phyloP scores from a whole-genome alignment of 352 stramenopile species.

The Phytophthora lateralis region DNA sequence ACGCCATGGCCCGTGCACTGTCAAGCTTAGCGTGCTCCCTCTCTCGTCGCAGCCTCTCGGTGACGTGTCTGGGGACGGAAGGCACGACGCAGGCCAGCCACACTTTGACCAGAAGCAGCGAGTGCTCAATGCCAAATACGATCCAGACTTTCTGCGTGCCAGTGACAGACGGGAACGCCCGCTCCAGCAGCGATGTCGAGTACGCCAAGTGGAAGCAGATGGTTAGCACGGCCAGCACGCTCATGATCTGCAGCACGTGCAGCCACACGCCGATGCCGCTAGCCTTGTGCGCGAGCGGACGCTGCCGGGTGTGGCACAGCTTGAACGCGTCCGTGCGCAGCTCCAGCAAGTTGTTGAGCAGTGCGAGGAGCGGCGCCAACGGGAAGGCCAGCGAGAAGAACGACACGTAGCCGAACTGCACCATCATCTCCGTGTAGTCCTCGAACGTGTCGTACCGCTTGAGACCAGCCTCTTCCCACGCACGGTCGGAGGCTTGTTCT shows the following conservation, averaged over 20 bases:
- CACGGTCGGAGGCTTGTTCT: slow-evolving; percentile 77
- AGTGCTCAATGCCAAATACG: slow-evolving; percentile 77
- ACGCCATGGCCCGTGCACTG: slow-evolving; percentile 67
- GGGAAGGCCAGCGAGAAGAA: slow-evolving; percentile 96
- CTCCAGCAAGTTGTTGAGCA: slow-evolving; percentile 94
- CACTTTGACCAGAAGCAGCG: slow-evolving; percentile 66
- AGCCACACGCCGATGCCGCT: slow-evolving; percentile 92
- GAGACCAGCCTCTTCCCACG: slow-evolving; percentile 92
- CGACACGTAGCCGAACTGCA: slow-evolving; percentile 96
- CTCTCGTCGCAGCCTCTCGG: slow-evolving; percentile 54
- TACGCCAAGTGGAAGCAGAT: slow-evolving; percentile 95
- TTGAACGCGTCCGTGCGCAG: slow-evolving; percentile 96
- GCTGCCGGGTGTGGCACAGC: slow-evolving; percentile 91
- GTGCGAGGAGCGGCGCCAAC: slow-evolving; percentile 92
- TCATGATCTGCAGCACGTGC: slow-evolving; percentile 94
- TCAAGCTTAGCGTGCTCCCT: slow-evolving; percentile 71
- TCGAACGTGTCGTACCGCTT: slow-evolving; percentile 94
- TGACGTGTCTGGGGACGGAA: slow-evolving; percentile 56
- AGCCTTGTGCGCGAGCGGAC: slow-evolving; percentile 92
- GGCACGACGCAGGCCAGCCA: slow-evolving; percentile 68
- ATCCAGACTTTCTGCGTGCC: slow-evolving; percentile 75
- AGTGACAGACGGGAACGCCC: slow-evolving; percentile 38
- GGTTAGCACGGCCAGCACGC: slow-evolving; percentile 94
- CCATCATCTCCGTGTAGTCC: slow-evolving; percentile 94
- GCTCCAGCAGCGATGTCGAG: slow-evolving; percentile 75